Conservation (phyloP, 208 protist genomes). For the Crithidia sp. region DNA sequence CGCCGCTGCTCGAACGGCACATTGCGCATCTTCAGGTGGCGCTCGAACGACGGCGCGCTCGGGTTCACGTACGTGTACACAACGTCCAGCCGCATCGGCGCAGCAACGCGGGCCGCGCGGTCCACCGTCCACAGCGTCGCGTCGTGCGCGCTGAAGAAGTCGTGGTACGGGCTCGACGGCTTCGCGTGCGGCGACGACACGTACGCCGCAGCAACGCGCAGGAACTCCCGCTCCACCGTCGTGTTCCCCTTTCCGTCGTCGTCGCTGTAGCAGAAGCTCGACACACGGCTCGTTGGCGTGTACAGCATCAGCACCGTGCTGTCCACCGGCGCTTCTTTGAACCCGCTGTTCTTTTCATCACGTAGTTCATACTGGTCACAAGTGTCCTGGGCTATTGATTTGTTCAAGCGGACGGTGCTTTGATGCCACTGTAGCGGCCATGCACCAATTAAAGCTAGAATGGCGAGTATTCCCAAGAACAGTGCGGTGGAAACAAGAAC, state of each 20-base stretch:
- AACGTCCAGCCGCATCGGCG: slow-evolving; percentile 52
- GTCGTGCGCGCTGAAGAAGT: slow-evolving; percentile 41
- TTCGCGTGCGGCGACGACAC: slow-evolving; percentile 30
- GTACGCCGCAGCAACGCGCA: slow-evolving; percentile 36
- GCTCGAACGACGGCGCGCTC: slow-evolving; percentile 35
- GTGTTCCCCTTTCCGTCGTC: background rate
- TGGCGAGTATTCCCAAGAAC: background rate
- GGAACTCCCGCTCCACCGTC: slow-evolving; percentile 28
- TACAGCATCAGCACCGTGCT: slow-evolving; percentile 50
- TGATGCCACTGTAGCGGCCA: background rate
- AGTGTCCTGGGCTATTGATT: background rate
- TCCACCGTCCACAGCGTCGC: slow-evolving; percentile 55
- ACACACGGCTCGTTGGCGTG: background rate
- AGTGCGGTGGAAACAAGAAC: background rate
- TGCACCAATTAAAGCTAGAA: background rate
- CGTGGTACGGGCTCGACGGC: slow-evolving; percentile 32
- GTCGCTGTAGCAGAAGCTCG: slow-evolving; percentile 30
- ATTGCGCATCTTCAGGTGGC: slow-evolving; percentile 28
- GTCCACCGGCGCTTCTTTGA: slow-evolving; percentile 22
- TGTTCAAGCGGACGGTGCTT: background rate
- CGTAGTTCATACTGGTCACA: background rate
- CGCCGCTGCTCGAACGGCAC: slow-evolving; percentile 29
- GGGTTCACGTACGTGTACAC: slow-evolving; percentile 71
- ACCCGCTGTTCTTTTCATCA: slow-evolving; percentile 7
- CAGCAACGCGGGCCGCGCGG: slow-evolving; percentile 19